Evolutionary conservation across 257 asterid genomes (phyloP), one percentile per base, ranked within the genome.

Genomic region (Solanum ossicruentum): DNA sequence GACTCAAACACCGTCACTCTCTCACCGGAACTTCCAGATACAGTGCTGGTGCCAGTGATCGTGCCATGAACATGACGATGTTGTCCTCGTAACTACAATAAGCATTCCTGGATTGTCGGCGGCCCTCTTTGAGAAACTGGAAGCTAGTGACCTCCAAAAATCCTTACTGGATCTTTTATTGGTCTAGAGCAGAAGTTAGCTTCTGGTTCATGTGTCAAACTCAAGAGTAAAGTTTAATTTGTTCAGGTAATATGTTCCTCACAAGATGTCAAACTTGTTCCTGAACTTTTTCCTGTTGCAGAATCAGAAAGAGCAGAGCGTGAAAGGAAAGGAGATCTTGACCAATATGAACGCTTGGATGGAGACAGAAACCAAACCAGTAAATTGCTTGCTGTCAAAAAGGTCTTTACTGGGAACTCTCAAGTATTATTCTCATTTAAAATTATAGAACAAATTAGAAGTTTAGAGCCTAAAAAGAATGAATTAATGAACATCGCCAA

Each of bases 311-410:
- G 99, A 90, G 93, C 92, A 55, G 98, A 94, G 88, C 95, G 98
- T 63, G 97, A 92, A 90, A 95, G 98, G 86, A 96, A 96, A 92
- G 99, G 98, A 83, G 99, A 96, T 89, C 98, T 96, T 84, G 99
- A 96, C 90, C 97, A 89, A 84, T 94, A 93, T 90, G 99, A 96
- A 88, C 98, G 98, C 79, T 67, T 95, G 87, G 98, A 95, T 86
- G 99, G 99, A 84, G 99, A 96, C 86, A 91, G 99, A 89, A 95
- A 96, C 84, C 91, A 87, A 86, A 89, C 95, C 82, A 92, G 90
- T 86, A 92, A 88, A 90, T 89, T 84, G 66, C 95, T 95, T 85
- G 99, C 99, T 83, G 95, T 96, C 69, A 96, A 96, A 90, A 96
- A 95, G 97, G 99, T 95, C 89, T 39, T 17, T 84, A 20, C 11